phyloP scores from a whole-genome alignment of 1,139 yeast genomes.

The Pneumocystis carinii region DNA sequence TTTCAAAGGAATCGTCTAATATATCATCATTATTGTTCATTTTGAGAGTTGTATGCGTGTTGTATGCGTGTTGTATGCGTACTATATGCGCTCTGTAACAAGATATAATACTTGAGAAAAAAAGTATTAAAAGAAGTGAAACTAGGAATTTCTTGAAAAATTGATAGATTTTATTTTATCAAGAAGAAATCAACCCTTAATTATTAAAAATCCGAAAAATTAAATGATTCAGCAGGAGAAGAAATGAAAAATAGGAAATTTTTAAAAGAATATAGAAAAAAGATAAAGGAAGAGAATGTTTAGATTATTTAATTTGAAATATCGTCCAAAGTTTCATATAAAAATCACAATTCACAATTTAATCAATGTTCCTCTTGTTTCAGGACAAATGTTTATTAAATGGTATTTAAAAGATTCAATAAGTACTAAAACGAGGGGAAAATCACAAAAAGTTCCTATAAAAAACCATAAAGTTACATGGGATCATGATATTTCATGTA shows the following conservation, averaged over 20 bases:
- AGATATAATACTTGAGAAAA: too few relatives aligned
- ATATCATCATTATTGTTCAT: neutral
- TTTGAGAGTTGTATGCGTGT: neutral
- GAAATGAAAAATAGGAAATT: neutral
- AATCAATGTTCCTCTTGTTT: slow-evolving; percentile 65
- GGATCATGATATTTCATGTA: slow-evolving; percentile 28
- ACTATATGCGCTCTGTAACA: too few relatives aligned
- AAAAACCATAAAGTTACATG: slow-evolving; percentile 38
- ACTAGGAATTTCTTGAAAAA: too few relatives aligned
- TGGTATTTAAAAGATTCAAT: slow-evolving; percentile 38
- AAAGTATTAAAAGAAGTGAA: too few relatives aligned
- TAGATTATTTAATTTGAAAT: slow-evolving; percentile 9
- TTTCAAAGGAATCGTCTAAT: neutral
- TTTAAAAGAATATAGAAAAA: neutral
- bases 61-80: neutral
- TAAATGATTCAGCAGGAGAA: too few relatives aligned
- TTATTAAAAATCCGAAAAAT: neutral
- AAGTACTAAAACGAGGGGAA: slow-evolving; percentile 30
- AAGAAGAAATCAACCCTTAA: neutral
- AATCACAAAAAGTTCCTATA: slow-evolving; percentile 32
- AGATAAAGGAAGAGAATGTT: neutral
- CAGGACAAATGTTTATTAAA: slow-evolving; percentile 53
- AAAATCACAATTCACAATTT: slow-evolving; percentile 50
- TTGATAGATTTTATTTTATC: too few relatives aligned
- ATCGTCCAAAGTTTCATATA: slow-evolving; percentile 40